Base-by-base conservation (phyloP, 805 yeast genomes). In the Kregervanrija delftensis region DNA sequence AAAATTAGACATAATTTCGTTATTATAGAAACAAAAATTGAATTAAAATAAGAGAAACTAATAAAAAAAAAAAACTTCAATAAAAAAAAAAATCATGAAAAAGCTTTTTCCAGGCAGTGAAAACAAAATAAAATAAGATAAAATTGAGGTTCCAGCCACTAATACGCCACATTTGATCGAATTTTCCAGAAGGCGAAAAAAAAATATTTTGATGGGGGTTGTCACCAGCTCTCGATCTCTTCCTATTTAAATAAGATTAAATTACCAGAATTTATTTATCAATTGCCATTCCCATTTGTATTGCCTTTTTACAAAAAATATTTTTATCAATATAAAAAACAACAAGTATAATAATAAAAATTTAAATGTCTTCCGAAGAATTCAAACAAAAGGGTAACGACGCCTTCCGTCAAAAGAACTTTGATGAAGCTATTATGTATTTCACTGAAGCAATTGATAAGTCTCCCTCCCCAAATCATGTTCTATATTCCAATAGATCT, bases 371-470 rank as follows among this genome's bases (percentile, higher is more conserved):
- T 30, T 81, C 88, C 38, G 90, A 83, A 49, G 89, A 83, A 63
- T 83, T 63, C 60, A 93, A 93, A 69, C 86, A 95, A 28, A 83
- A 87, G 66, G 99, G 99, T 56, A 93, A 93, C 70, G 84, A 88
- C 51, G 93, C 88, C 37, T 93, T 93, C 62, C 79, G 88, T 17
- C 86, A 89, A 43, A 91, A 93, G 66, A 87, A 91, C 44, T 93
- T 78, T 63, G 69, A 71, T 16, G 74, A 79, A 53, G 98, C 99
- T 36, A 78, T 84, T 46, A 95, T 84, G 33, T 66, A 71, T 43
- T 93, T 93, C 68, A 68, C 91, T 14, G 75, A 86, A 63, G 99
- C 97, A 32, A 93, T 91, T 58, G 95, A 80, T 38, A 87, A 77
- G 11, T 81, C 96, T 0, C 72, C 81, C 38, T 51, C 73, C 5